These are phyloP conservation scores for Emmonsia crescens DNA, from an alignment of 2,329 filamentous ascomycete species.

Conservation along the genomic window DNA sequence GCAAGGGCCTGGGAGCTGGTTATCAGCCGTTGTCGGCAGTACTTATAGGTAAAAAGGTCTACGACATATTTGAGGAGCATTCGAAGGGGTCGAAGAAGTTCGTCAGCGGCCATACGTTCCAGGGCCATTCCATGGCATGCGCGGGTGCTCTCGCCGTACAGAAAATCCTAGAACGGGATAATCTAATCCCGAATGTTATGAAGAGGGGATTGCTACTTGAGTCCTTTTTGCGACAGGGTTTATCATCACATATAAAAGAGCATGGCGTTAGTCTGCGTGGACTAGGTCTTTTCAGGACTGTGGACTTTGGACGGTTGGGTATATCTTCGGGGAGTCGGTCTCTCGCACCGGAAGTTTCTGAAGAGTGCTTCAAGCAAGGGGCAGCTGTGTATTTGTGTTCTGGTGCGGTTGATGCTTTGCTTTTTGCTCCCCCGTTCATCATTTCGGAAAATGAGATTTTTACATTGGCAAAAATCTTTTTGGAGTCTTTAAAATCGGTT, in stretches of 20 bases:
- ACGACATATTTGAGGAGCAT: conserved; percentile 30
- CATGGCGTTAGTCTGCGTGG: neutral
- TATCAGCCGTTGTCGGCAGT: conserved; percentile 44
- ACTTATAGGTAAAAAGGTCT: conserved; percentile 37
- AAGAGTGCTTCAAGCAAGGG: conserved; percentile 1
- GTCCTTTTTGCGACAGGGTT: neutral
- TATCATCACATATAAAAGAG: neutral
- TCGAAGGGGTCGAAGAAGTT: conserved; percentile 35
- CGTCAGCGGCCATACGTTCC: conserved; percentile 48
- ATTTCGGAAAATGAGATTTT: conserved; percentile 2
- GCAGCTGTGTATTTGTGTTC: conserved; percentile 6
- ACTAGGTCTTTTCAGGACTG: conserved; percentile 1
- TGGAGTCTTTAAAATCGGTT: neutral
- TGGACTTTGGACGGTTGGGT: conserved; percentile 2
- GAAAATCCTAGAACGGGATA: conserved; percentile 40
- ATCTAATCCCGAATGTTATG: conserved; percentile 35
- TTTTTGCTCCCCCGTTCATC: conserved; percentile 4
- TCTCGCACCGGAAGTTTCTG: neutral
- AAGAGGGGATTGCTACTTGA: conserved; percentile 16
- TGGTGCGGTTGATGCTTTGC: conserved; percentile 1
- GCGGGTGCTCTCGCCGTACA: conserved; percentile 43
- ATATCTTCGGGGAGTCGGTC: neutral
- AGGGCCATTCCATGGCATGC: conserved; percentile 44
- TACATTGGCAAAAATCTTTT: neutral
- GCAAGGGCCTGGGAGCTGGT: conserved; percentile 46